Evolutionary conservation across 2,329 filamentous ascomycete species (phyloP), one percentile per base, ranked within the genome.

Genomic region (Talaromyces amestolkiae): DNA sequence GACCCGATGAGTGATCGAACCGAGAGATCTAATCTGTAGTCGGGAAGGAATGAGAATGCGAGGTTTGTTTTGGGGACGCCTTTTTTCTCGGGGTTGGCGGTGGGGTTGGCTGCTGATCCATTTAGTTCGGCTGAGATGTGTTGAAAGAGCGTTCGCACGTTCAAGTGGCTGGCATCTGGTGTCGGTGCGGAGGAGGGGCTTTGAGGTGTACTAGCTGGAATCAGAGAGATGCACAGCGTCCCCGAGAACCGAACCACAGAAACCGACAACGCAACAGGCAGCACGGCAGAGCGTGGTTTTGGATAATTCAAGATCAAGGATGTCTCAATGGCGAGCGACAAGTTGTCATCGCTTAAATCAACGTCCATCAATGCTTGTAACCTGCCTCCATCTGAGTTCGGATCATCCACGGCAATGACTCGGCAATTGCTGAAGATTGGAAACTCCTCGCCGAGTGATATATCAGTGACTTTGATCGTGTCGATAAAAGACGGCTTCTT

Each of bases 381-480:
- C 45, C 93, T 85, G 0, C 90, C 90, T 24, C 92, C 92, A 62
- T 87, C 86, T 39, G 82, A 82, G 68, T 79, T 80, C 6, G 79
- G 78, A 43, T 83, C 81, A 63, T 82, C 80, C 0, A 97, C 91
- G 2, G 93, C 92, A 67, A 97, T 97, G 64, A 99, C 91, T 66
- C 95, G 88, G 74, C 95, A 98, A 77, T 99, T 99, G 81, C 93
- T 97, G 78, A 99, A 96, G 62, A 99, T 99, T 33, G 95, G 95
- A 69, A 98, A 99, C 72, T 99, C 95, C 72, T 99, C 95, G 35
- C 95, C 95, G 4, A 99, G 83, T 60, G 90, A 96, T 67, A 99
- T 88, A 79, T 99, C 94, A 2, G 93, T 97, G 63, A 99, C 91
- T 31, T 89, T 89, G 68, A 99, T 98, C 74, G 95, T 91, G 75